Evolutionary conservation across 306 rosid genomes (phyloP).

Genomic region (Vachellia pachyceras): DNA sequence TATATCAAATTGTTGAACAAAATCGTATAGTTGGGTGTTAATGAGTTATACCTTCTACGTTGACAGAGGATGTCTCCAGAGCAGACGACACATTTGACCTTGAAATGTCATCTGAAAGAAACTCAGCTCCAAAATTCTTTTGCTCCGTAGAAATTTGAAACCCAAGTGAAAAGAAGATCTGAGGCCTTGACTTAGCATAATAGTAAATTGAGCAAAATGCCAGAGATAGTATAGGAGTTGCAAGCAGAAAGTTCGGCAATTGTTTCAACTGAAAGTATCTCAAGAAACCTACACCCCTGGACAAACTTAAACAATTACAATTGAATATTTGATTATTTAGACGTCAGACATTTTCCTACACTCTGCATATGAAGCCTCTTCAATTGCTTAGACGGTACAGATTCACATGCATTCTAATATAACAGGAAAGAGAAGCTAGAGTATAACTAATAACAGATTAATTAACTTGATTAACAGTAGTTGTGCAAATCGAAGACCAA

Average conservation of each 20-base stretch:
- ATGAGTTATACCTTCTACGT: slow-evolving; percentile 54
- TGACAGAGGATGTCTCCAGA: slow-evolving; percentile 47
- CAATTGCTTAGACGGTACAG: slow-evolving; percentile 17
- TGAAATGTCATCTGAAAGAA: slow-evolving; percentile 41
- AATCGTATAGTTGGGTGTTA: slow-evolving; percentile 22
- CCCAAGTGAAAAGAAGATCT: slow-evolving; percentile 70
- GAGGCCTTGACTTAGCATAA: slow-evolving; percentile 79
- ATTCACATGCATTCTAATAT: background rate
- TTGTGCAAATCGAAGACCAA: slow-evolving; percentile 26
- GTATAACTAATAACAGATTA: background rate
- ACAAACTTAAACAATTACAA: slow-evolving; percentile 38
- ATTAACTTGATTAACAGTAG: slow-evolving; percentile 23
- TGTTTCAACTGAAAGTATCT: slow-evolving; percentile 81
- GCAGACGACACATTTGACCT: slow-evolving; percentile 42
- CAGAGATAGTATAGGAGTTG: slow-evolving; percentile 80
- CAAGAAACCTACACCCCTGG: slow-evolving; percentile 96
- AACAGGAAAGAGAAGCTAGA: background rate
- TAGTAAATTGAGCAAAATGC: slow-evolving; percentile 70
- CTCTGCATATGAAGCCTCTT: slow-evolving; percentile 19
- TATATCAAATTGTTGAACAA: slow-evolving; percentile 24
- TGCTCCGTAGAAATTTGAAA: slow-evolving; percentile 63
- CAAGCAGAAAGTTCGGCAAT: slow-evolving; percentile 90
- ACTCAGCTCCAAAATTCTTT: slow-evolving; percentile 54
- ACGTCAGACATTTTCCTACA: background rate
- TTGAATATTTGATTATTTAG: slow-evolving; percentile 19